Base-by-base conservation (phyloP, 2,329 filamentous ascomycete species). In the Ampelomyces quisqualis region DNA sequence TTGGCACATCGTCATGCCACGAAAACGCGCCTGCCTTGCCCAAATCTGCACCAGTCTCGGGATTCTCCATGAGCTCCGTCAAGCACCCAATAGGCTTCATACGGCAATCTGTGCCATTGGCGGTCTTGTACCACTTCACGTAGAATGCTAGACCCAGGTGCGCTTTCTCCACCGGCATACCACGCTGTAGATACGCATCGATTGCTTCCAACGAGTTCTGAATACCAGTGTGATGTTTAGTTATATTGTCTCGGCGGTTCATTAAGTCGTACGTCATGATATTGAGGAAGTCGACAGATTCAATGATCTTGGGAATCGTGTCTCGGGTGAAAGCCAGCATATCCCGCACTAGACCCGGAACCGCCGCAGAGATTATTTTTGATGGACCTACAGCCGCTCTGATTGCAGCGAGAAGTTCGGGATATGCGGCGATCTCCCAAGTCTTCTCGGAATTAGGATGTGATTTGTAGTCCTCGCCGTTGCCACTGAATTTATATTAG, bases 241-340 rank as follows among this genome's bases (percentile, higher is more conserved):
- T 86, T 3, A 72, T 61, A 32, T 69, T 80, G 64, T 87, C 80
- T 15, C 85, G 78, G 14, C 84, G 53, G 66, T 86, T 87, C 76
- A 85, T 83, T 35, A 88, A 59, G 57, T 88, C 84, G 57, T 88
- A 88, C 0, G 78, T 77, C 84, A 87, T 87, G 49, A 87, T 55
- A 53, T 86, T 87, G 47, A 86, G 70, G 54, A 82, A 84, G 58
- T 87, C 82, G n/a, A 86, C 75, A 1, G 73, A 71, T 10, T 69
- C 54, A 65, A 77, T 76, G 49, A 87, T 84, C 32, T 70, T 66
- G 1, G 80, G 80, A 0, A 82, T 69, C 3, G 79, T 77, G 11
- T 73, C 61, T 2, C 70, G 45, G 0, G 76, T 83, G 57, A 81
- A 87, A 11, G 82, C 83, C 1, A 86, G 74, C 80, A 87, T 84